Evolutionary conservation across 1,284 basidiomycete species (phyloP).

Genomic region (Ceratobasidium sp.): DNA sequence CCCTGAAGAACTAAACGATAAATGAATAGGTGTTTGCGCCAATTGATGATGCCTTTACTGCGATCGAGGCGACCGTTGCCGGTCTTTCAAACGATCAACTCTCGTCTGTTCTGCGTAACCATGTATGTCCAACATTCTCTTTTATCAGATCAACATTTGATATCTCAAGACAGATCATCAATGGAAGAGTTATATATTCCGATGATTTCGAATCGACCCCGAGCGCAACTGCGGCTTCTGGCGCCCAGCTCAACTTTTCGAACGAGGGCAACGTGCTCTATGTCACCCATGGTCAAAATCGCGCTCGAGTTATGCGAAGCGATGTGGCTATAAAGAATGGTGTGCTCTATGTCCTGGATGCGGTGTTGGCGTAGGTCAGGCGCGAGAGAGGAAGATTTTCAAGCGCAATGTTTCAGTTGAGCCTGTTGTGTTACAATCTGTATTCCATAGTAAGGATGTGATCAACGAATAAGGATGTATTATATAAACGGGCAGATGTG

Average conservation of each 20-base stretch:
- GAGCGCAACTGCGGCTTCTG: constrained; percentile 52
- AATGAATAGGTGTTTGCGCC: constrained; percentile 53
- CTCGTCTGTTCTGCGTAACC: constrained; percentile 45
- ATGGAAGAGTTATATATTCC: constrained; percentile 51
- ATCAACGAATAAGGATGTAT: too few relatives aligned
- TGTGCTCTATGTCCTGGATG: constrained; percentile 54
- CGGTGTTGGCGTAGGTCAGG: constrained; percentile 46
- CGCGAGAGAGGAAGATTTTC: too few relatives aligned
- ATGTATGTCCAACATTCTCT: constrained; percentile 2
- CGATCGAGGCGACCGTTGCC: constrained; percentile 2
- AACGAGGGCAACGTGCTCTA: constrained; percentile 50
- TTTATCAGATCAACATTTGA: too few relatives aligned
- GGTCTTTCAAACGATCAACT: constrained; percentile 41
- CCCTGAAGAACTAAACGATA: constrained; percentile 46
- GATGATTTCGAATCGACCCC: constrained; percentile 45
- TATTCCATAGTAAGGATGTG: too few relatives aligned
- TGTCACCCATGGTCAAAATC: constrained; percentile 50
- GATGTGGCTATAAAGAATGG: constrained; percentile 54
- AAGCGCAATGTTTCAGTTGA: too few relatives aligned
- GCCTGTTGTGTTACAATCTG: too few relatives aligned
- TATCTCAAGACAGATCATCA: constrained; percentile 48
- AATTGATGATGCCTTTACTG: constrained; percentile 47
- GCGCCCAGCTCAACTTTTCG: constrained; percentile 50
- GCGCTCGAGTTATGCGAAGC: constrained; percentile 50
- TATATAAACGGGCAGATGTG: too few relatives aligned